Conservation (phyloP, 768 basidiomycete species). For the Harrya chromipes region DNA sequence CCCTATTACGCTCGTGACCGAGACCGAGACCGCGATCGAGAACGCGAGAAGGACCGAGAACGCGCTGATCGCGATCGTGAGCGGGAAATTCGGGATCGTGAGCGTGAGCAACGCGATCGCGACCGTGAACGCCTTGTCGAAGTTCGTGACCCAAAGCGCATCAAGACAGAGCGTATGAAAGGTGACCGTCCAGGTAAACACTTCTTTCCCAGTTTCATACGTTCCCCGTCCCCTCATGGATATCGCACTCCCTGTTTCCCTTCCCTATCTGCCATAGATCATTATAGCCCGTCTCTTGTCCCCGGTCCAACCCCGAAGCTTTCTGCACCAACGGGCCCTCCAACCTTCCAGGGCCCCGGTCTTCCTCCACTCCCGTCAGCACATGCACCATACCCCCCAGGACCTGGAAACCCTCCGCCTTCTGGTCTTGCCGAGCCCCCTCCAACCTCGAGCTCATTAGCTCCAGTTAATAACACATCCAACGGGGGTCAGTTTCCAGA, state of each 20-base stretch:
- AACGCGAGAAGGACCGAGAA: constrained; percentile 41
- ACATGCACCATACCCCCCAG: constrained; percentile 30
- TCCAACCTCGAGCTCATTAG: constrained; percentile 22
- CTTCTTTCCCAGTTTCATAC: constrained; percentile 20
- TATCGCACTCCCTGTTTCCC: constrained; percentile 25
- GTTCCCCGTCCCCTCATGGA: constrained; percentile 35
- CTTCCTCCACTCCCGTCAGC: constrained; percentile 35
- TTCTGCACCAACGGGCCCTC: constrained; percentile 26
- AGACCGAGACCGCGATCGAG: constrained; percentile 38
- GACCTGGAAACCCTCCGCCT: constrained; percentile 32
- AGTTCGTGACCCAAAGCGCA: constrained; percentile 55
- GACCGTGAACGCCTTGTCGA: constrained; percentile 48
- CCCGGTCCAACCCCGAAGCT: constrained; percentile 41
- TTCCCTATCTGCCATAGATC: constrained; percentile 28
- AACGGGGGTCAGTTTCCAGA: constrained; percentile 34
- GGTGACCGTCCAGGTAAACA: constrained; percentile 42
- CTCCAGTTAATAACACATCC: constrained; percentile 25
- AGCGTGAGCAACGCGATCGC: constrained; percentile 39
- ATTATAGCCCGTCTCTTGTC: constrained; percentile 35
- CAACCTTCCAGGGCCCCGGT: constrained; percentile 35
- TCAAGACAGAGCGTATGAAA: constrained; percentile 53
- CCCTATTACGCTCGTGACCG: constrained; percentile 40
- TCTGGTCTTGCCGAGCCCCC: constrained; percentile 26
- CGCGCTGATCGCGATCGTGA: constrained; percentile 37
- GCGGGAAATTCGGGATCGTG: constrained; percentile 36